Base-by-base conservation (phyloP, 306 rosid species). In the Cicer judaicum region DNA sequence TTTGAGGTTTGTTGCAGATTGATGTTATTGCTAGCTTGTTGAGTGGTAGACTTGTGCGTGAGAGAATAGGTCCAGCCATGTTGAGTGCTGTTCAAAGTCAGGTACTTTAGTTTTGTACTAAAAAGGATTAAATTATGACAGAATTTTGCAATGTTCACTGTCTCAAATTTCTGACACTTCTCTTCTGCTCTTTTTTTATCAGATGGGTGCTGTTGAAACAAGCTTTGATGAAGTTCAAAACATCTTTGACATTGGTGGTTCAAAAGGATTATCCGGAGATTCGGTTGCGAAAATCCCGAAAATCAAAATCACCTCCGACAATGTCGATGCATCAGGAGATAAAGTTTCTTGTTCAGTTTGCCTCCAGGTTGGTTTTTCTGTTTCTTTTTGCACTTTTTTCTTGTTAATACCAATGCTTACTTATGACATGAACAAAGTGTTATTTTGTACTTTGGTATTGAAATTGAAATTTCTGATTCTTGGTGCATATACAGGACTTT, bases 61-160 rank as follows among this genome's bases (percentile, higher is more conserved):
- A 95, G 84, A 85, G 97, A 80, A 95, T 95, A 6, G 98, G 99
- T 75, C 99, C 98, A 0, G 99, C 99, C 57, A 95, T 95, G 97
- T 87, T 95, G 67, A 95, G 98, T 78, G 99, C 99, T 8, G 99
- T 95, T 21, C 99, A 95, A 83, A 95, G 98, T 80, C 99, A 92
- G 98, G 99, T 95, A 88, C 81, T 77, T 15, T 79, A 55, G 40
- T 68, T 81, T 63, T 77, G 66, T 47, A 10, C 50, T 42, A 47
- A 48, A 57, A 48, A 57, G 55, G 41, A 19, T 4, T 44, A 44
- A 46, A 21, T 49, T 7, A 64, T 49, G 67, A 56, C 34, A 42
- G 57, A 34, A 54, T 34, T 65, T 47, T 59, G 13, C 18, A 6
- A 34, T 68, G 60, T 10, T 19, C 49, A 21, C 62, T 83, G 6